Conservation (phyloP, 169 alveolate genomes). For the Perkinsus chesapeaki region DNA sequence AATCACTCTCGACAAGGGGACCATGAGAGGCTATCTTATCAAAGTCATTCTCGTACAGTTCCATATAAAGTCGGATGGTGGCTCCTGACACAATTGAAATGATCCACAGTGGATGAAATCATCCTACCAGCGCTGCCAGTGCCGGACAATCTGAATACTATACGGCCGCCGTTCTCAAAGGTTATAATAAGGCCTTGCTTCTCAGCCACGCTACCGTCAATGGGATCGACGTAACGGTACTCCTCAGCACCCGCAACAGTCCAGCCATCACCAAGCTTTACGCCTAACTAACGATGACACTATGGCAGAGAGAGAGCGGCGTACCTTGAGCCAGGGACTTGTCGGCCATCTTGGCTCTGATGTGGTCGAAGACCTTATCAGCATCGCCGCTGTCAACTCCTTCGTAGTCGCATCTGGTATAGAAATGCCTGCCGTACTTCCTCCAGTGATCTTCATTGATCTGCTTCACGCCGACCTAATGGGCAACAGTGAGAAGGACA, state of each 20-base stretch:
- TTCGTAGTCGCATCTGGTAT: conserved; percentile 81
- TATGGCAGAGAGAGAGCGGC: neutral
- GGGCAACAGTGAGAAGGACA: neutral
- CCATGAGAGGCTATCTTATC: conserved; percentile 5
- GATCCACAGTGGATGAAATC: neutral
- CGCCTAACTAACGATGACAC: neutral
- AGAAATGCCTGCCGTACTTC: conserved; percentile 84
- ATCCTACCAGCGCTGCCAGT: neutral
- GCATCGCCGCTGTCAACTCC: conserved; percentile 71
- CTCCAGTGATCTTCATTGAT: conserved; percentile 80
- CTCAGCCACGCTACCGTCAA: conserved; percentile 79
- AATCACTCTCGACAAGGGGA: conserved; percentile 13
- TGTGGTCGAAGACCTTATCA: conserved; percentile 58
- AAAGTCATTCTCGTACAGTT: conserved; percentile 52
- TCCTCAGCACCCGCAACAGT: conserved; percentile 7
- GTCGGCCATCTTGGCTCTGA: neutral
- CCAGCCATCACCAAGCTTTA: conserved; percentile 19
- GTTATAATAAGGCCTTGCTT: conserved; percentile 82
- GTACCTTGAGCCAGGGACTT: neutral
- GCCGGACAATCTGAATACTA: conserved; percentile 78
- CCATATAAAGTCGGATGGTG: conserved; percentile 86
- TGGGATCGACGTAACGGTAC: conserved; percentile 67
- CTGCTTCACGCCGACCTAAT: conserved; percentile 63
- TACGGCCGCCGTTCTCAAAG: conserved; percentile 70
- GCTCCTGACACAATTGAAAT: conserved; percentile 54